Evolutionary conservation across 2,329 filamentous ascomycete genomes (phyloP).

Genomic region (Tothia fuscella): DNA sequence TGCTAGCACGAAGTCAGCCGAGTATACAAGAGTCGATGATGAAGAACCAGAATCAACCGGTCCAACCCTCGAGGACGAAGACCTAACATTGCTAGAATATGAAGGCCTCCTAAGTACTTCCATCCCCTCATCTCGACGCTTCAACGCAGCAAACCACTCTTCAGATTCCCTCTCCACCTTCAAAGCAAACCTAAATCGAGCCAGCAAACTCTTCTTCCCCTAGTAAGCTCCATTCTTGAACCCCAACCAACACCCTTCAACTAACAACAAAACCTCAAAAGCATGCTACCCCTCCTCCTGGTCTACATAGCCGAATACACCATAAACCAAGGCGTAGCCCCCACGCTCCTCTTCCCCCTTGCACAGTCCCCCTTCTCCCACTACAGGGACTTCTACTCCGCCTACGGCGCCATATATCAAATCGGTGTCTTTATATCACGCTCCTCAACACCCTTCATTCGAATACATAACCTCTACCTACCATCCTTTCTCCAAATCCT

Average conservation of each 20-base stretch:
- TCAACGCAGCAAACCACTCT: constrained; percentile 19
- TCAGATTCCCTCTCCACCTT: constrained; percentile 22
- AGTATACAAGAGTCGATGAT: constrained; percentile 29
- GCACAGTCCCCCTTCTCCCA: constrained; percentile 62
- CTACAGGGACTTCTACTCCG: constrained; percentile 83
- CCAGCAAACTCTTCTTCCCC: constrained; percentile 57
- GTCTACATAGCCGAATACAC: constrained; percentile 96
- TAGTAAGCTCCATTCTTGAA: constrained; percentile 44
- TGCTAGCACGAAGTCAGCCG: constrained; percentile 28
- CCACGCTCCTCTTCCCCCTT: constrained; percentile 80
- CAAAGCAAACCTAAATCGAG: constrained; percentile 48
- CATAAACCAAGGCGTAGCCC: constrained; percentile 89
- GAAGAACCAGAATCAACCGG: constrained; percentile 17
- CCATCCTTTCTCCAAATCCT: constrained; percentile 70
- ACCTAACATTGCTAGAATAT: constrained; percentile 16
- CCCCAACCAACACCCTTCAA: neutral
- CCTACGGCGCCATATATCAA: constrained; percentile 92
- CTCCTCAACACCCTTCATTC: constrained; percentile 77
- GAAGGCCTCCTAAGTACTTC: constrained; percentile 25
- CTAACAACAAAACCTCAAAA: constrained; percentile 17
- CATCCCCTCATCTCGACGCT: constrained; percentile 17
- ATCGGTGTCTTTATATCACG: constrained; percentile 89
- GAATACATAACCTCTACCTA: constrained; percentile 68
- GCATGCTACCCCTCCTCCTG: constrained; percentile 80
- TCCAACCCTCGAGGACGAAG: constrained; percentile 11